Evolutionary conservation across 352 stramenopile species (phyloP), one percentile per base, ranked within the genome.

Genomic region (Globisporangium recalcitrans): DNA sequence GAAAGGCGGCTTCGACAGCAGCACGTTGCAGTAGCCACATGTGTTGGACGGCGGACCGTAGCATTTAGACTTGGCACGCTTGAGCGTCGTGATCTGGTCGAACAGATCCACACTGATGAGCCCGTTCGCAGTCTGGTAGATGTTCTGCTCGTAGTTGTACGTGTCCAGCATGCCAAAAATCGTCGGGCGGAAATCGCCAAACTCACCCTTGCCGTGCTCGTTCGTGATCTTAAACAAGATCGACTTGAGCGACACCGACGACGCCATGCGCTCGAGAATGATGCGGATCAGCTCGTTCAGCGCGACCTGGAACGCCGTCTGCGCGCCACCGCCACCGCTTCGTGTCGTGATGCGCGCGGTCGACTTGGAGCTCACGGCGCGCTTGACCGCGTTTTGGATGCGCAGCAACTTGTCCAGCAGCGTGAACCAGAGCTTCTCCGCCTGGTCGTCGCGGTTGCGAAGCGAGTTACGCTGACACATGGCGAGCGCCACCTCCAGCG

Each of bases 201-300:
- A 95, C 46, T 91, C 85, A 67, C 88, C 95, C 58, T 90, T 90
- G 10, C 90, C 88, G 72, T 98, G 89, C 69, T 98, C 95, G 51
- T 89, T 97, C 53, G 93, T 97, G 58, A 98, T 96, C 77, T 98
- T 98, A 58, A 96, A 94, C 55, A 98, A 72, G 38, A 98, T 93
- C 63, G 95, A 91, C 69, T 90, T 91, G 11, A 98, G 72, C 32
- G 93, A 96, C 54, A 98, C 92, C 32, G 84, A 97, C 1, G 90
- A 96, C 32, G 96, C 90, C 91, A 98, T 97, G 38, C 91, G 80
- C 70, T 98, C 91, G 48, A 98, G 92, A 58, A 96, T 96, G 65
- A 97, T 89, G 26, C 90, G 85, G 38, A 98, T 88, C 53, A 98
- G 77, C 52, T 98, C 90, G 62, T 96, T 96, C 21, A 98, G 63